Base-by-base conservation (phyloP, 352 stramenopile genomes). In the Blastocystis hominis region DNA sequence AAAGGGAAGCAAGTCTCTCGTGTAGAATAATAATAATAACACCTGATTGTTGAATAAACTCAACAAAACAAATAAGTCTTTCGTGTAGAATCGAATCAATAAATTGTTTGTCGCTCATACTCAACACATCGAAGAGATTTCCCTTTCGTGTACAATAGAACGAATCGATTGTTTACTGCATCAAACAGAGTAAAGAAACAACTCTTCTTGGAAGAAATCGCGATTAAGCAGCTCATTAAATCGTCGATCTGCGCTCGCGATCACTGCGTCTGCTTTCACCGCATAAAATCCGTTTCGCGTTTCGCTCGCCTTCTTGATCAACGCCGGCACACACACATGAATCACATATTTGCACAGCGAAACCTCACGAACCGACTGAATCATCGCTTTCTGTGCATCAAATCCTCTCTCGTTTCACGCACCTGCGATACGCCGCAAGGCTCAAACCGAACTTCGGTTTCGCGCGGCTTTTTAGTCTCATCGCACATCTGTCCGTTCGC, bases 401-500 rank as follows among this genome's bases (percentile, higher is more conserved):
- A 15, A 53, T 30, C 20, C 66, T 36, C 13, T 55, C 17, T 50
- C 1, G 1, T 80, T 46, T 50, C 34, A 24, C 13, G 3, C 42
- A 80, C 69, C 17, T 61, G 7, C 36, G 20, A 17, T 15, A 47
- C 6, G 40, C 62, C 42, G 42, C 69, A 80, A n/a, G 69, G 30
- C 30, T 80, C 44, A 63, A 80, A 80, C 36, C 69, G 69, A 38
- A 80, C 69, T n/a, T 80, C 69, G 17, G 69, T 80, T 46, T 80
- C 5, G 36, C 69, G 47, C 9, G 69, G 69, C 34, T 24, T 30
- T 2, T 61, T 15, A 15, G 36, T 80, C 50, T 80, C 69, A 24
- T 80, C 69, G 36, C 69, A 80, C 15, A 46, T 61, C 69, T 80
- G 69, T 46, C 69, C 69, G 30, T 80, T 80, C 7, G 9, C 34